These are phyloP conservation scores for Boletus huronensis DNA, from an alignment of 768 basidiomycete species.

Conservation along the genomic window DNA sequence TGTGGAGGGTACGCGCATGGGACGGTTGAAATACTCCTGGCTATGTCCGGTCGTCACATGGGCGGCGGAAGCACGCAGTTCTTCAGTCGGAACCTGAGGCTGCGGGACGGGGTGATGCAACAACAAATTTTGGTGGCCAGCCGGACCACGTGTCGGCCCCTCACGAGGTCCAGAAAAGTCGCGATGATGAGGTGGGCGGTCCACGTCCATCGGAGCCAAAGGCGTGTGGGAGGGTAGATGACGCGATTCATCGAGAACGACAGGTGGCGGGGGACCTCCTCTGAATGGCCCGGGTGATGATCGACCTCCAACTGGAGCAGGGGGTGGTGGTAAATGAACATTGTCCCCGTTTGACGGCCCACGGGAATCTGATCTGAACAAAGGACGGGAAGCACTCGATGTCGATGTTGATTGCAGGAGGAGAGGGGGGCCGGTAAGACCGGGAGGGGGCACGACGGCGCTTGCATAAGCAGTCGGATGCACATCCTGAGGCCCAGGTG, in stretches of 20 bases:
- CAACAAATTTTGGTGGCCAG: conserved; percentile 52
- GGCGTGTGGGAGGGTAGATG: conserved; percentile 64
- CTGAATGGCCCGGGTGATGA: conserved; percentile 73
- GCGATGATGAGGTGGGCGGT: conserved; percentile 52
- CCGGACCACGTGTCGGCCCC: conserved; percentile 45
- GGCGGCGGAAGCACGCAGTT: conserved; percentile 40
- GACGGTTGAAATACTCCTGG: conserved; percentile 56
- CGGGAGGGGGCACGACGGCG: conserved; percentile 66
- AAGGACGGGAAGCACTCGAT: conserved; percentile 32
- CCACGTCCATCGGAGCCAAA: conserved; percentile 76
- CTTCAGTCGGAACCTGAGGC: conserved; percentile 51
- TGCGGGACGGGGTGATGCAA: conserved; percentile 70
- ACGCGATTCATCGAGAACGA: conserved; percentile 72
- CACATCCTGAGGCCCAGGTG: conserved; percentile 92
- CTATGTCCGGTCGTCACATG: conserved; percentile 41
- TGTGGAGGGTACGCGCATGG: conserved; percentile 50
- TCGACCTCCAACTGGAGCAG: conserved; percentile 44
- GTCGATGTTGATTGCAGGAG: conserved; percentile 47
- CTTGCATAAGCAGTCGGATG: conserved; percentile 94
- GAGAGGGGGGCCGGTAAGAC: conserved; percentile 64
- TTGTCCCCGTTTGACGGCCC: conserved; percentile 43
- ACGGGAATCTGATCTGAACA: conserved; percentile 66
- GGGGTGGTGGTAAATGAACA: conserved; percentile 57
- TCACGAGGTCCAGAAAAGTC: conserved; percentile 55
- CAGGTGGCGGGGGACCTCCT: conserved; percentile 80